Conservation (phyloP, 495 filamentous ascomycete genomes). For the Cetradonia linearis region DNA sequence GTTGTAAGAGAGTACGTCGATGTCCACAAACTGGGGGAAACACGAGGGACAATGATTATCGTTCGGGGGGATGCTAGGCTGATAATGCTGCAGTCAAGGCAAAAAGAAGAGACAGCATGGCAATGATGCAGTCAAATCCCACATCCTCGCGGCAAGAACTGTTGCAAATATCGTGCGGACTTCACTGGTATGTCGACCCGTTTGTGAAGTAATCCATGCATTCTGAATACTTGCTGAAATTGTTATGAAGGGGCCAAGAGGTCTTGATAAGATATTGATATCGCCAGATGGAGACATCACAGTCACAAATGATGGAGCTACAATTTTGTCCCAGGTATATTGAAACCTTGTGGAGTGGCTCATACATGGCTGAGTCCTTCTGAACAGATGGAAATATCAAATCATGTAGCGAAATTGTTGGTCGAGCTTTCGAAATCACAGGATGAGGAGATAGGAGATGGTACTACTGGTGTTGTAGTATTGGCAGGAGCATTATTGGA, state of each 20-base stretch:
- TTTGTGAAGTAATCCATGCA: background rate
- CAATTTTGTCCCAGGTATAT: constrained; percentile 75
- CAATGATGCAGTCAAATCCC: constrained; percentile 92
- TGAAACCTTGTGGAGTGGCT: background rate
- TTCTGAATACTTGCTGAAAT: constrained; percentile 1
- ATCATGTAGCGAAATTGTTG: constrained; percentile 93
- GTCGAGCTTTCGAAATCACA: constrained; percentile 99
- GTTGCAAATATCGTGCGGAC: constrained; percentile 96
- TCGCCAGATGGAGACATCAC: constrained; percentile 99
- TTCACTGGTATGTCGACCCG: constrained; percentile 50
- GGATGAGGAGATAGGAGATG: constrained; percentile 98
- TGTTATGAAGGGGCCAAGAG: constrained; percentile 68
- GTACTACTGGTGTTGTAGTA: constrained; percentile 96
- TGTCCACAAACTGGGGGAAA: constrained; percentile 9
- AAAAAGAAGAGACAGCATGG: constrained; percentile 96
- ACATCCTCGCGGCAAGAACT: constrained; percentile 92
- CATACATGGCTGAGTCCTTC: constrained; percentile 22
- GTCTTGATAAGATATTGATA: constrained; percentile 98
- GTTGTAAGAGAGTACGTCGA: constrained; percentile 88
- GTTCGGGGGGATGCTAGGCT: constrained; percentile 10
- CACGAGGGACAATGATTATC: background rate
- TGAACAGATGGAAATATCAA: constrained; percentile 89
- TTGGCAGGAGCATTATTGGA: constrained; percentile 90
- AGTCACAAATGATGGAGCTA: constrained; percentile 97
- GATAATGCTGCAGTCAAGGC: constrained; percentile 57